Evolutionary conservation across 2,329 filamentous ascomycete species (phyloP).

Genomic region (Epichloe festucae): DNA sequence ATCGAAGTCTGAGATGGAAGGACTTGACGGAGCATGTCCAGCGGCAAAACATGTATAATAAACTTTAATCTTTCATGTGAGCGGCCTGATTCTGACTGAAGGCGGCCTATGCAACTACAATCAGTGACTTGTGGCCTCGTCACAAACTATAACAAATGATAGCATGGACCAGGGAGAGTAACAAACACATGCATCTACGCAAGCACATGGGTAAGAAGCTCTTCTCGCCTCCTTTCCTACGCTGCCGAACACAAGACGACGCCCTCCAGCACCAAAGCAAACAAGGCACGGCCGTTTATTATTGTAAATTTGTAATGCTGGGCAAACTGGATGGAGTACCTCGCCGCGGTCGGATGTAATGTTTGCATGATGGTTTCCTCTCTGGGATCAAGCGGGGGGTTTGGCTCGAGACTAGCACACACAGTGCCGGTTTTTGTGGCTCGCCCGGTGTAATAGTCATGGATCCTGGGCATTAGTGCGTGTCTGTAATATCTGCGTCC

Average conservation of each 20-base stretch:
- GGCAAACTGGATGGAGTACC: not conserved
- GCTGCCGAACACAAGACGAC: not conserved
- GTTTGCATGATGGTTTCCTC: slow-evolving; percentile 1
- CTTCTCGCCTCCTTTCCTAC: not conserved
- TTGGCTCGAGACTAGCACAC: not conserved
- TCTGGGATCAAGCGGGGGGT: slow-evolving; percentile 1
- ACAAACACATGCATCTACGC: not conserved
- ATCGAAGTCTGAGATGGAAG: not conserved
- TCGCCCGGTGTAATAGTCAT: not conserved
- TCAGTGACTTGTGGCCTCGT: not conserved
- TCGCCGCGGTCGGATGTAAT: slow-evolving; percentile 2
- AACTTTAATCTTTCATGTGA: not conserved
- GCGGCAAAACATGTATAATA: not conserved
- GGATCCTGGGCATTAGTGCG: not conserved
- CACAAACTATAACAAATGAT: not conserved
- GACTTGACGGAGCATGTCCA: not conserved
- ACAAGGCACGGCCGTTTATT: not conserved
- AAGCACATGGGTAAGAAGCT: not conserved
- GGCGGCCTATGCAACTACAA: not conserved
- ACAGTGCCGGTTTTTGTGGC: slow-evolving; percentile 1
- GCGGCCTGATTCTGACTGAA: not conserved
- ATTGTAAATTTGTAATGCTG: not conserved
- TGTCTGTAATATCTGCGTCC: not conserved
- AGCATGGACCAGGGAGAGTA: not conserved
- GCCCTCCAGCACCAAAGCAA: not conserved